phyloP scores from a whole-genome alignment of 1,284 basidiomycete genomes.

The Mycosarcoma mackinlayi region DNA sequence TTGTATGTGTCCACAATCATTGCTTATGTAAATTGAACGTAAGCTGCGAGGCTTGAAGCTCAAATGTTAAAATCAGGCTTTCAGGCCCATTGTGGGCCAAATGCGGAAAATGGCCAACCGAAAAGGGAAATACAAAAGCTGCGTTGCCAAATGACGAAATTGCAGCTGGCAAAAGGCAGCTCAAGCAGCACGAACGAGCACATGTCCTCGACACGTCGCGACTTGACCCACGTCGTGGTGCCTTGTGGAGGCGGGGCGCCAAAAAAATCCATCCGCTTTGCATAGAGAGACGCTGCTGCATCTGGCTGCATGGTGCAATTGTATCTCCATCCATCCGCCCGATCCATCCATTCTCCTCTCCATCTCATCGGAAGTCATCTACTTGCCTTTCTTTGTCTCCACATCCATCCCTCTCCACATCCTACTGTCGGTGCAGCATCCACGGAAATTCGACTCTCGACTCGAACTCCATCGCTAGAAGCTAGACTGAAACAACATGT shows the following conservation, averaged over 20 bases:
- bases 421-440: constrained; percentile 1
- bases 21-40: constrained; percentile 17
- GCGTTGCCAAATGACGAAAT: constrained; percentile 4
- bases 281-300: constrained; percentile 1
- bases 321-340: constrained; percentile 36
- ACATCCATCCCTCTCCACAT: constrained; percentile 2
- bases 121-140: neutral
- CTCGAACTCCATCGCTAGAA: neutral
- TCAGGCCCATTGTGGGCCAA: neutral
- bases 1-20: too few relatives aligned
- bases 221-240: too few relatives aligned
- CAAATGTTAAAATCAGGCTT: neutral
- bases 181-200: neutral
- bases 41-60: neutral
- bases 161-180: neutral
- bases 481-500: constrained; percentile 20
- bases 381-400: constrained; percentile 12
- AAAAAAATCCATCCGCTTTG: constrained; percentile 32
- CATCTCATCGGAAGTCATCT: neutral
- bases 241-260: constrained; percentile 17
- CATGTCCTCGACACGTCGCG: constrained; percentile 1
- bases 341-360: constrained; percentile 22
- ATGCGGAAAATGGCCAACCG: neutral
- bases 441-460: too few relatives aligned
- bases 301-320: constrained; percentile 9